phyloP scores from a whole-genome alignment of 2,329 filamentous ascomycete species.

The Aspergillus brunneoviolaceus region DNA sequence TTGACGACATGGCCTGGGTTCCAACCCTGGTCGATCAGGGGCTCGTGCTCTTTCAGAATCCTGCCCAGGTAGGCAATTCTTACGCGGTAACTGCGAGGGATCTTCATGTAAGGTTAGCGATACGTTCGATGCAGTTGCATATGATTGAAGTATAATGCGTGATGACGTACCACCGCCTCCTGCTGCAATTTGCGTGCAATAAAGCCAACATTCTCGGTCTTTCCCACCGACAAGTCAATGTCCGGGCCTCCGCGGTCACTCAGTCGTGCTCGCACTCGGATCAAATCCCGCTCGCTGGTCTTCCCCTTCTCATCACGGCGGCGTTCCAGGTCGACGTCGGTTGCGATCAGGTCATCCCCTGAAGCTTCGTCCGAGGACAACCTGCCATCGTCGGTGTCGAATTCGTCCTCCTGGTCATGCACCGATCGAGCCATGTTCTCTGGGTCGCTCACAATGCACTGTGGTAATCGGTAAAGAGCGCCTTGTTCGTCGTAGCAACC shows the following conservation, averaged over 20 bases:
- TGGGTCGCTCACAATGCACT: conserved; percentile 69
- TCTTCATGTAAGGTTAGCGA: conserved; percentile 41
- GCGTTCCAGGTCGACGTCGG: conserved; percentile 43
- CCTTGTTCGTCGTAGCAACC: conserved; percentile 72
- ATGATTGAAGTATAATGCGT: conserved; percentile 1
- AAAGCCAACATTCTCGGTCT: conserved; percentile 63
- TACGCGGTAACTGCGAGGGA: conserved; percentile 60
- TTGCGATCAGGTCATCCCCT: conserved; percentile 38
- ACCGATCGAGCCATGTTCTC: conserved; percentile 49
- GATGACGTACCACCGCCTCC: conserved; percentile 60
- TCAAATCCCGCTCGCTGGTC: conserved; percentile 54
- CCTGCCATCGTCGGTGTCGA: conserved; percentile 34
- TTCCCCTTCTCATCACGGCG: conserved; percentile 62
- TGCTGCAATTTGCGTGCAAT: conserved; percentile 64
- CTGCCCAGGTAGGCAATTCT: conserved; percentile 79
- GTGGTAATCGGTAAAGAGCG: conserved; percentile 67
- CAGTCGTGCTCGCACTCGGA: conserved; percentile 62
- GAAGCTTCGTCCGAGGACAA: conserved; percentile 40
- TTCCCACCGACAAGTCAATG: conserved; percentile 57
- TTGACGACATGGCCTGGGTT: conserved; percentile 73
- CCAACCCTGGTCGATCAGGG: conserved; percentile 72
- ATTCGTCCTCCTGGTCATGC: conserved; percentile 22
- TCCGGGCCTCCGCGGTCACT: conserved; percentile 66
- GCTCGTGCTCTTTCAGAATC: conserved; percentile 67
- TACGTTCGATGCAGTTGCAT: conserved; percentile 1